Evolutionary conservation across 495 filamentous ascomycete species (phyloP).

Genomic region (Parmelia sp.): DNA sequence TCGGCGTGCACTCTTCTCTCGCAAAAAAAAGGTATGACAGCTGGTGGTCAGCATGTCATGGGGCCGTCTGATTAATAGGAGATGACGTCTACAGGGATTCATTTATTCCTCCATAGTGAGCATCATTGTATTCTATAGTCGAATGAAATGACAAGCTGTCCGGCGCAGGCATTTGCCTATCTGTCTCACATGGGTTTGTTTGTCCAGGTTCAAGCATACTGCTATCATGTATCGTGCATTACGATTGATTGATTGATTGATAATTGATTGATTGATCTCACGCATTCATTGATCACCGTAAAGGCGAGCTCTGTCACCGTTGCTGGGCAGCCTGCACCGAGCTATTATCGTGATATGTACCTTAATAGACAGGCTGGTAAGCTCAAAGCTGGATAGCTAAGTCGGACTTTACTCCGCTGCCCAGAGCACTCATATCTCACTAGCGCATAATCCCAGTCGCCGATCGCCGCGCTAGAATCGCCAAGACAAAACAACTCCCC

Average conservation of each 20-base stretch:
- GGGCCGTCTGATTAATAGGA: conserved; percentile 6
- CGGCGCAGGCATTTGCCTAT: not conserved
- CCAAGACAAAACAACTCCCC: conserved; percentile 4
- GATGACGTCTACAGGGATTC: conserved; percentile 8
- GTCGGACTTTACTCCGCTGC: not conserved
- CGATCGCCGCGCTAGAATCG: conserved; percentile 7
- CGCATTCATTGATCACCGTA: no score
- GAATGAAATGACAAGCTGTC: conserved; percentile 1
- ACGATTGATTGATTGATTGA: no score
- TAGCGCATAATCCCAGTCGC: not conserved
- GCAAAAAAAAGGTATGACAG: conserved; percentile 3
- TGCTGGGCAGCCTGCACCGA: not conserved
- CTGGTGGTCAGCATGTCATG: not conserved
- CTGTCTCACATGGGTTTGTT: not conserved
- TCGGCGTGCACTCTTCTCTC: conserved; percentile 14
- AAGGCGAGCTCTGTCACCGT: not conserved
- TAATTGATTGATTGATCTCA: no score
- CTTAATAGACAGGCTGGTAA: no score
- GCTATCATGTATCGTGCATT: no score
- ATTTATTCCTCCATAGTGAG: not conserved
- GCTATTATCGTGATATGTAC: no score
- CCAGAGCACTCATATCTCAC: not conserved
- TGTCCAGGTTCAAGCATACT: no score
- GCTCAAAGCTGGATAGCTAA: no score
- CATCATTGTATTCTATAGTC: conserved; percentile 11